Percentiles rank a stretch among this genome's conserved stretches.
These are phyloP conservation scores for Calocybe gambosa DNA, from an alignment of 1,284 basidiomycete species.

Conservation along the genomic window DNA sequence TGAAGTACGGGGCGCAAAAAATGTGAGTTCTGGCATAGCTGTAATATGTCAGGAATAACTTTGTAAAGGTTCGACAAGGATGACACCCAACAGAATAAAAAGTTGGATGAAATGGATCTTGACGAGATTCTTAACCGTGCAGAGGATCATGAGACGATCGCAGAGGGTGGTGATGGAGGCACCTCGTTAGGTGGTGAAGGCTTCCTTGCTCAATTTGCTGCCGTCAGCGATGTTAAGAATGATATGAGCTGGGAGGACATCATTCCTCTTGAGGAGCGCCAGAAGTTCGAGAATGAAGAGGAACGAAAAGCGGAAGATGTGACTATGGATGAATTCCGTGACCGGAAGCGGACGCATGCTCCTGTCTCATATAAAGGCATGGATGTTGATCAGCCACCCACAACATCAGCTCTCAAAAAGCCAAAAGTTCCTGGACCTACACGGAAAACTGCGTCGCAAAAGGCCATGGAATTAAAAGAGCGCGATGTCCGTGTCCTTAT, in stretches of 20 bases:
- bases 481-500: conserved; percentile 95
- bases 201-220: conserved; percentile 93
- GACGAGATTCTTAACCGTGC: conserved; percentile 97
- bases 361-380: conserved; percentile 88
- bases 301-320: conserved; percentile 68
- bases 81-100: conserved; percentile 87
- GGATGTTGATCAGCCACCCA: conserved; percentile 72
- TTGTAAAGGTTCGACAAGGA: conserved; percentile 88
- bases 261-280: conserved; percentile 90
- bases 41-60: conserved; percentile 8
- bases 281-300: conserved; percentile 81
- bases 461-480: conserved; percentile 95
- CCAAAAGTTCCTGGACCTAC: conserved; percentile 62
- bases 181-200: conserved; percentile 93
- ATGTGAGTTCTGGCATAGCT: conserved; percentile 48
- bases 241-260: conserved; percentile 99
- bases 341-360: conserved; percentile 81
- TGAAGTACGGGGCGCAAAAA: conserved; percentile 98
- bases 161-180: conserved; percentile 69
- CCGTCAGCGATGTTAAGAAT: conserved; percentile 97
- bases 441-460: conserved; percentile 83
- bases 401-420: conserved; percentile 63
- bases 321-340: conserved; percentile 57
- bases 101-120: conserved; percentile 98
- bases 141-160: conserved; percentile 94